Evolutionary conservation across 2,329 filamentous ascomycete genomes (phyloP).

Genomic region (Arthrobotrys conoides): DNA sequence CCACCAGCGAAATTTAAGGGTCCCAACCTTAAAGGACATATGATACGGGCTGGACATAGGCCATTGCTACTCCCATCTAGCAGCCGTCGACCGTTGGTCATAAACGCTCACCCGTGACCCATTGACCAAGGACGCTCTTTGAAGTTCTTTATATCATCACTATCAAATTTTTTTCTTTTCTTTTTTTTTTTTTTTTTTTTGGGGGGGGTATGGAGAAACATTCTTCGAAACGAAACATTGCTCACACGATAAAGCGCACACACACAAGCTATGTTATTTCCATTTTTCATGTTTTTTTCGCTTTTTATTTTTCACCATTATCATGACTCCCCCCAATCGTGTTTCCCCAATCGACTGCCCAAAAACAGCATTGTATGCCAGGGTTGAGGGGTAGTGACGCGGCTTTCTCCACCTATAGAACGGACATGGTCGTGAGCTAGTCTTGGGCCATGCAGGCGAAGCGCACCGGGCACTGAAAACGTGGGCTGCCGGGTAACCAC

Average conservation of each 20-base stretch:
- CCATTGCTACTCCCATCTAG: conserved; percentile 1
- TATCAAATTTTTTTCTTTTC: too few relatives aligned
- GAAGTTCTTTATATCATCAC: not conserved
- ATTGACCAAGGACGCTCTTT: not conserved
- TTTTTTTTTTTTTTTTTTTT: too few relatives aligned
- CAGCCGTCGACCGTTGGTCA: conserved; percentile 7
- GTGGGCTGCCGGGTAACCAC: conserved; percentile 61
- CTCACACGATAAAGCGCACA: conserved; percentile 17
- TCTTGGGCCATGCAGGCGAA: conserved; percentile 51
- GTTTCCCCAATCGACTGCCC: conserved; percentile 44
- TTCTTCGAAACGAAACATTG: conserved; percentile 13
- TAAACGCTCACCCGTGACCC: not conserved
- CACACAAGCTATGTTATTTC: not conserved
- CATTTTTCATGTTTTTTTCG: too few relatives aligned
- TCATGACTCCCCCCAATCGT: not conserved
- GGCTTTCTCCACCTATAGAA: conserved; percentile 36
- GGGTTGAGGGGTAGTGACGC: conserved; percentile 49
- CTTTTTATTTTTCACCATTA: not conserved
- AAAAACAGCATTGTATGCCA: conserved; percentile 43
- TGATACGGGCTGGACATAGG: conserved; percentile 10
- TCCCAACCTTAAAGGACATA: too few relatives aligned
- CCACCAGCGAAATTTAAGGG: conserved; percentile 20
- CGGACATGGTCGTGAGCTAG: conserved; percentile 36
- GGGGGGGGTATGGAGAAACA: not conserved
- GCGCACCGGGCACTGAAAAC: conserved; percentile 58